Evolutionary conservation across 176 grass and related monocot species (phyloP), one percentile per base, ranked within the genome.

Genomic region (Saccharum officinarum): DNA sequence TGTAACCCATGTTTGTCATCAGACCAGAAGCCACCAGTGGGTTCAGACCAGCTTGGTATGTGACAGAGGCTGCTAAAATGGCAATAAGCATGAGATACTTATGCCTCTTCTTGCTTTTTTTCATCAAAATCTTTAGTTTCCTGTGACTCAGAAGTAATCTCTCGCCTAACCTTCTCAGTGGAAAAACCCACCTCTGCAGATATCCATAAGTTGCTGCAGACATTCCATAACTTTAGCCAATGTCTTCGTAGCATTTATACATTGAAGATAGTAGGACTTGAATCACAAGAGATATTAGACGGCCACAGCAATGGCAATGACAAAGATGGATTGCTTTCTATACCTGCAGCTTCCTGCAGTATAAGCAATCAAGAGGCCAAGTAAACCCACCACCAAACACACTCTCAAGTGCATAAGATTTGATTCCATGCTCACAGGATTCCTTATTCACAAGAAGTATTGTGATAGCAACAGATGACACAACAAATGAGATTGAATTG

Each of bases 51-150:
- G 88, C 88, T 80, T 91, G 85, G 33, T 90, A 93, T 18, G 88
- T 87, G 13, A 87, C 8, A 7, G 85, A 89, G 42, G 88, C 88
- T 46, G 78, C 87, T 62, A 93, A 72, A 63, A 40, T 82, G 6
- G 88, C 88, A 67, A 90, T 79, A 40, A 91, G 86, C 92, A 93
- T 91, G 16, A 91, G 36, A 68, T 86, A 90, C 42, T 86, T 90
- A 37, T 89, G 78, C 57, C 88, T 82, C 50, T 89, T 15, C 76
- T 86, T 14, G 10, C 12, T 4, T 63, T 82, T 71, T 57, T 61
- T 69, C n/a, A 9, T 17, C 22, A 1, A 0, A 3, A 37, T 55
- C 18, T 54, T 49, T 38, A 28, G 17, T 22, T 50, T 68, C 62
- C 0, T 0, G 30, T 10, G 26, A 9, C 1, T 67, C 1, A 0